Conservation (phyloP, 768 basidiomycete genomes). For the Leucocoprinus leucothites region DNA sequence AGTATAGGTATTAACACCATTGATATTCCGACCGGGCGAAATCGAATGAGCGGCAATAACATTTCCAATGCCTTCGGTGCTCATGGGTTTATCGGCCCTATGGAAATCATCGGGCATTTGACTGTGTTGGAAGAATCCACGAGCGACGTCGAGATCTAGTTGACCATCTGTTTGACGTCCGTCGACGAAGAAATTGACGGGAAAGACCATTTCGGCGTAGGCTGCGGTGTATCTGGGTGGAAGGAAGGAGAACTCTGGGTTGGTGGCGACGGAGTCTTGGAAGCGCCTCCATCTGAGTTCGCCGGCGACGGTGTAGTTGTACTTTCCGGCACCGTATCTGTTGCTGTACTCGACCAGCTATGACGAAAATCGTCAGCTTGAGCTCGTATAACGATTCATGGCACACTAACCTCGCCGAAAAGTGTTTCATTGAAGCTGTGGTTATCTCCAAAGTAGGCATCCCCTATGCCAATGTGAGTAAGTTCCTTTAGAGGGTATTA, state of each 20-base stretch:
- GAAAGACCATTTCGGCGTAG: conserved; percentile 16
- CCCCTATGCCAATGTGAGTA: conserved; percentile 3
- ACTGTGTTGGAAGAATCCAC: conserved; percentile 17
- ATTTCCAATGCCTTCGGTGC: neutral
- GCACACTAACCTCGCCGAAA: conserved; percentile 17
- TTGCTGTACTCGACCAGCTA: conserved; percentile 17
- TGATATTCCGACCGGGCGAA: conserved; percentile 15
- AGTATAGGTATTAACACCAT: conserved; percentile 15
- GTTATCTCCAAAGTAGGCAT: conserved; percentile 20
- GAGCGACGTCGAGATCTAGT: conserved; percentile 14
- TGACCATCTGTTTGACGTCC: conserved; percentile 15
- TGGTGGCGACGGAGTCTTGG: conserved; percentile 19
- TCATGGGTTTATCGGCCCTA: conserved; percentile 8
- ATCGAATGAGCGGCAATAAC: conserved; percentile 10
- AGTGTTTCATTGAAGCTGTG: conserved; percentile 20
- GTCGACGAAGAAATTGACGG: conserved; percentile 18
- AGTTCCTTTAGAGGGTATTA: no score
- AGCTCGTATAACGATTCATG: no score
- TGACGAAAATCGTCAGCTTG: neutral
- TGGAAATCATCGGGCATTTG: conserved; percentile 18
- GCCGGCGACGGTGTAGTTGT: conserved; percentile 17
- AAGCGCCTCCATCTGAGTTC: conserved; percentile 17
- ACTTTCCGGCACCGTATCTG: conserved; percentile 19
- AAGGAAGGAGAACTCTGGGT: conserved; percentile 17
- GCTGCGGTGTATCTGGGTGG: conserved; percentile 16